Conservation (phyloP, 768 basidiomycete species). For the Lanmaoa pseudosensibilis region DNA sequence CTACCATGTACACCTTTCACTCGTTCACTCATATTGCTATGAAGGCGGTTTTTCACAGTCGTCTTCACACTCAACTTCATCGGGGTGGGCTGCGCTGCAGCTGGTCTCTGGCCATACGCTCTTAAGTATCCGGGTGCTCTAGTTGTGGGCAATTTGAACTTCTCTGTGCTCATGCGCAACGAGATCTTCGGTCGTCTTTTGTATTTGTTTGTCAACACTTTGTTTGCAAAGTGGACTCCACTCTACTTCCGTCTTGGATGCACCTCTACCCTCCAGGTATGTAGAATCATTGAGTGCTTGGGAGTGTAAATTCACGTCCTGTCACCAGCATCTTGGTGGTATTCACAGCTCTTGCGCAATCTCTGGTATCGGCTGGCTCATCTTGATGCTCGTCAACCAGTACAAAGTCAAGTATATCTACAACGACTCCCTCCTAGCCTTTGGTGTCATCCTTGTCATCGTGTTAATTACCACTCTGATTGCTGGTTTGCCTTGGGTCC, state of each 20-base stretch:
- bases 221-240: conserved; percentile 84
- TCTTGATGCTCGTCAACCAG: conserved; percentile 59
- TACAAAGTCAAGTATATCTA: conserved; percentile 50
- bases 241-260: conserved; percentile 70
- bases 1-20: not conserved
- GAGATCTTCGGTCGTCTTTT: conserved; percentile 79
- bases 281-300: not conserved
- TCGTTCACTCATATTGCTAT: conserved; percentile 7
- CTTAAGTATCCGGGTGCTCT: conserved; percentile 65
- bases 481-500: conserved; percentile 76
- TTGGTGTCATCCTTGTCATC: conserved; percentile 60
- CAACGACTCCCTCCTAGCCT: conserved; percentile 56
- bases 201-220: conserved; percentile 68
- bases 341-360: conserved; percentile 76
- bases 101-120: conserved; percentile 69
- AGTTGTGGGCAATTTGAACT: conserved; percentile 70
- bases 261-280: conserved; percentile 69
- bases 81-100: conserved; percentile 58
- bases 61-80: conserved; percentile 59
- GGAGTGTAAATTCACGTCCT: conserved; percentile 8
- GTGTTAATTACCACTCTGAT: conserved; percentile 57
- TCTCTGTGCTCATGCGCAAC: conserved; percentile 76
- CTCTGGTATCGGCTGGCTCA: conserved; percentile 69
- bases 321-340: conserved; percentile 66
- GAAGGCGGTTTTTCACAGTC: conserved; percentile 72